Evolutionary conservation across 345 rosid genomes (phyloP), one percentile per base, ranked within the genome.

Genomic region (Brassica juncea): DNA sequence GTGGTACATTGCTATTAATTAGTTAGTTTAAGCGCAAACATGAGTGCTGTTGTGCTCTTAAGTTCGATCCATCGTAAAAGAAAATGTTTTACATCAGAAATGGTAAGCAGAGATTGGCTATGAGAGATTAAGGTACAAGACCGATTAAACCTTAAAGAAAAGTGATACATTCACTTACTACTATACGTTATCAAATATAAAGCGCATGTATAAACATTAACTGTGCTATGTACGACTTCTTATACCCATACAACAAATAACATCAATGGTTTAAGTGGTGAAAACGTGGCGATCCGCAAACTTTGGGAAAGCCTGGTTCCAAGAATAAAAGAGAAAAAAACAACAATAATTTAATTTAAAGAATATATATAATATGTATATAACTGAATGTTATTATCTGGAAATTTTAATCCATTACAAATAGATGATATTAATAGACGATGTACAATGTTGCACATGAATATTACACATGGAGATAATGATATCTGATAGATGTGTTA

Each of bases 281-380:
- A 37, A 80, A 74, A 68, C 82, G 75, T 80, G 82, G 64, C 63
- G 79, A 69, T 69, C 83, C 79, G 83, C 79, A 80, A 74, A 74
- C 77, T 80, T 80, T 80, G 83, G 83, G 66, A 80, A 74, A 80
- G 79, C 54, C 83, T 74, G 71, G 54, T 49, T 68, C 73, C 7
- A 25, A 80, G 52, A 62, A 54, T 6, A 47, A 16, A 49, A 23
- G 27, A 47, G 8, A 60, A 60, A 61, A 27, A 55, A 28, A 2
- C 42, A 63, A 9, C 8, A 37, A 52, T 1, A 62, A 64, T 30
- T 14, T 0, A 34, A 25, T 25, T 23, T 58, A 47, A 69, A 31
- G 54, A 60, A 49, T 1, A 49, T 5, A 49, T 49, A n/a, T 49
- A 49, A 39, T 10, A 39, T 10, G 3, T 19, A 57, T 8, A 19